Percentiles rank a stretch among this genome's conserved stretches.
Evolutionary conservation across 495 filamentous ascomycete species (phyloP).

Genomic region (Penicillium crystallinum): DNA sequence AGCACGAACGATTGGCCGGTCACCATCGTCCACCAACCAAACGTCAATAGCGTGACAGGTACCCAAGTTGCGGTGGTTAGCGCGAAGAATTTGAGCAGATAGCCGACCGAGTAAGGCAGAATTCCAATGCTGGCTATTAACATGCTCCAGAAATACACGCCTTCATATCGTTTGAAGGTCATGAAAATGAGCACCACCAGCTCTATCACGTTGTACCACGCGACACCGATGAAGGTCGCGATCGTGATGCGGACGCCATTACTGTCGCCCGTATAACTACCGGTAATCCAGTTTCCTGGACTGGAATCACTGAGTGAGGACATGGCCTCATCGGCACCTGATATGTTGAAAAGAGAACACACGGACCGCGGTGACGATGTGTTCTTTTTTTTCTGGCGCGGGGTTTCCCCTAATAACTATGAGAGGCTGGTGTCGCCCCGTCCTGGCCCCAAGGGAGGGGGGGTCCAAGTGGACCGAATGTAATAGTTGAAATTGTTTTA

Average conservation of each 20-base stretch:
- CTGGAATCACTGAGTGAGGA: conserved; percentile 21
- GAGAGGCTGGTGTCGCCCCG: conserved; percentile 2
- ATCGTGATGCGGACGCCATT: conserved; percentile 31
- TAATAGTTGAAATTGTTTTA: neutral
- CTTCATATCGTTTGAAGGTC: conserved; percentile 35
- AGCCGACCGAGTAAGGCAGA: conserved; percentile 29
- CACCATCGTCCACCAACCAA: conserved; percentile 40
- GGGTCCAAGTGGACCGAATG: conserved; percentile 2
- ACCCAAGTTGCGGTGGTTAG: conserved; percentile 25
- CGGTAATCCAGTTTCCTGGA: conserved; percentile 26
- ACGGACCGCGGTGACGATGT: neutral
- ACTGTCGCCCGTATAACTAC: conserved; percentile 25
- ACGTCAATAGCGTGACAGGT: conserved; percentile 27
- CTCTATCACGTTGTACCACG: conserved; percentile 38
- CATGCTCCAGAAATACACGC: conserved; percentile 43
- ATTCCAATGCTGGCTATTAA: conserved; percentile 30
- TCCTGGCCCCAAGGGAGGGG: conserved; percentile 4
- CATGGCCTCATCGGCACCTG: conserved; percentile 7
- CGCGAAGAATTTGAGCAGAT: conserved; percentile 36
- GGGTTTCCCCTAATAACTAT: conserved; percentile 1
- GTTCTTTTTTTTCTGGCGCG: conserved; percentile 1
- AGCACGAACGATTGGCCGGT: conserved; percentile 39
- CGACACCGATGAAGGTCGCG: conserved; percentile 33
- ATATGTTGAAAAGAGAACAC: neutral
- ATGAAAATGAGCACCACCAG: conserved; percentile 38